These are phyloP conservation scores for Posidonia oceanica DNA, from an alignment of 116 monocot genomes.

Conservation along the genomic window DNA sequence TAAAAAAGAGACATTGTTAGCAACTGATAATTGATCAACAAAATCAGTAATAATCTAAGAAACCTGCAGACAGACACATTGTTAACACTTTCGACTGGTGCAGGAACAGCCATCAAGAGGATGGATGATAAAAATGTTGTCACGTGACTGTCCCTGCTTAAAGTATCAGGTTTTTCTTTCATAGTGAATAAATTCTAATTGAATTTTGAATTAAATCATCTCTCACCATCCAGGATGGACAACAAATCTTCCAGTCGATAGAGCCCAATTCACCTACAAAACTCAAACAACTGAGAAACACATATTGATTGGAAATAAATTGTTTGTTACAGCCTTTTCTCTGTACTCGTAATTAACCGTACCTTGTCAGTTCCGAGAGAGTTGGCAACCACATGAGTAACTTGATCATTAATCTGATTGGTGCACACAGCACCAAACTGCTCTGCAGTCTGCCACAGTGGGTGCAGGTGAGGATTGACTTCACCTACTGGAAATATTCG, in stretches of 20 bases:
- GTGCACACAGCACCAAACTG: slow-evolving; percentile 94
- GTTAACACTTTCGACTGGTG: background rate
- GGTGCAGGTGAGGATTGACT: slow-evolving; percentile 78
- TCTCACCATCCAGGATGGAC: slow-evolving; percentile 95
- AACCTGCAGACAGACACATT: background rate
- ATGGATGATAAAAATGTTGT: background rate
- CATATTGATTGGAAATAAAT: background rate
- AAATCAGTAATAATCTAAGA: background rate
- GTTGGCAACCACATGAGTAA: slow-evolving; percentile 93
- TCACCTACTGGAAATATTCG: slow-evolving; percentile 87
- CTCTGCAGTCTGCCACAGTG: slow-evolving; percentile 91
- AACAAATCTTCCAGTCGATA: slow-evolving; percentile 65
- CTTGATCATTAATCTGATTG: slow-evolving; percentile 74
- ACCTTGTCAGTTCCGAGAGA: slow-evolving; percentile 94
- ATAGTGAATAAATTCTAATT: background rate
- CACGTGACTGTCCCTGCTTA: background rate
- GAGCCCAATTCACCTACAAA: slow-evolving; percentile 87
- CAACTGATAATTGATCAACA: background rate
- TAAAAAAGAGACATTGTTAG: background rate
- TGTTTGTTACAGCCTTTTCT: background rate
- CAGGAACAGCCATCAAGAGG: slow-evolving; percentile 3
- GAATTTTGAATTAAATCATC: slow-evolving; percentile 5
- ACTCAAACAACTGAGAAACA: background rate
- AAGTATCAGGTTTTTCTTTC: background rate
- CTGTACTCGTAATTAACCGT: slow-evolving; percentile 2